Evolutionary conservation across 169 alveolate genomes (phyloP).

Genomic region (Eimeria maxima): DNA sequence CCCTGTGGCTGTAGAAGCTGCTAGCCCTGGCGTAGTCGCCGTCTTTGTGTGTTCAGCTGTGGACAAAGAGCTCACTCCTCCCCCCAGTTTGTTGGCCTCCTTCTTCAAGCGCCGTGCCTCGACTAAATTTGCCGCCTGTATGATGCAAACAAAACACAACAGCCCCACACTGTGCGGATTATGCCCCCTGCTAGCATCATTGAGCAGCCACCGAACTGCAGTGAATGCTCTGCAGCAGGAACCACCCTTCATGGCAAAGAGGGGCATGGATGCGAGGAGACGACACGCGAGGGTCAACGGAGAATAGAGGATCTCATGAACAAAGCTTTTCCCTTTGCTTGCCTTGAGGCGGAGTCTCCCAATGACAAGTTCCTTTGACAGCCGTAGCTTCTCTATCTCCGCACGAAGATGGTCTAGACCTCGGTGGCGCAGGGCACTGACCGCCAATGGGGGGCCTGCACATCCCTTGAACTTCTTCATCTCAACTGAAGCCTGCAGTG

Average conservation of each 20-base stretch:
- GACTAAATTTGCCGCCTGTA: constrained; percentile 49
- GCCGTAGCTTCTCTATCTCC: constrained; percentile 64
- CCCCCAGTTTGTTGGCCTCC: constrained; percentile 20
- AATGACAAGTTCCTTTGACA: constrained; percentile 68
- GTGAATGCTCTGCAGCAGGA: background rate
- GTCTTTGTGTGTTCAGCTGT: background rate
- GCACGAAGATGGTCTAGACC: constrained; percentile 72
- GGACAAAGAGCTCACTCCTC: background rate
- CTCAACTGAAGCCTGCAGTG: constrained; percentile 74
- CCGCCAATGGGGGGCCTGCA: constrained; percentile 72
- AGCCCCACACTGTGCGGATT: background rate
- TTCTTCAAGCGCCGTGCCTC: constrained; percentile 69
- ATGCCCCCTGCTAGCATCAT: background rate
- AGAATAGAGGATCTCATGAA: background rate
- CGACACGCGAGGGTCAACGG: background rate
- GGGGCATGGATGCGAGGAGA: background rate
- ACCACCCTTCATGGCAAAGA: background rate
- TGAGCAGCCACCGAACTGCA: background rate
- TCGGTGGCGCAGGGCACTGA: constrained; percentile 80
- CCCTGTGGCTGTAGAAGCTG: background rate
- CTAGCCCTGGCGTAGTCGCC: background rate
- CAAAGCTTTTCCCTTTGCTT: background rate
- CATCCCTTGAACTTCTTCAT: constrained; percentile 67
- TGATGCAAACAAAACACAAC: background rate
- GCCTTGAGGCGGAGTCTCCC: constrained; percentile 70